phyloP scores from a whole-genome alignment of 2,329 filamentous ascomycete species.

The Atkinsonella texensis region DNA sequence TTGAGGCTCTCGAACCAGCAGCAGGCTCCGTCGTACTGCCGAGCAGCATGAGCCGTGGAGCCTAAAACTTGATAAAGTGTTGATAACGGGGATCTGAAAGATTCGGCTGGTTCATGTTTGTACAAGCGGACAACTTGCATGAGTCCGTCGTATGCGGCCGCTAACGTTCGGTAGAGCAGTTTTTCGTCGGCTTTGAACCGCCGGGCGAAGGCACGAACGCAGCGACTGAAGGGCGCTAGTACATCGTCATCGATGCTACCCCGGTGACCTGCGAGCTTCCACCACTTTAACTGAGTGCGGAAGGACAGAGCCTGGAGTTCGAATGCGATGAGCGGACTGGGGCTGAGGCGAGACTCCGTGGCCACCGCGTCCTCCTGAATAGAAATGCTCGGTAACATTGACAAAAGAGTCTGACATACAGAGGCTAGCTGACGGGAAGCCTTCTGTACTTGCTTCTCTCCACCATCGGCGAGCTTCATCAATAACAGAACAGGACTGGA shows the following conservation, averaged over 20 bases:
- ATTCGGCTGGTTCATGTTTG: slow-evolving; percentile 20
- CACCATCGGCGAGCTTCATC: slow-evolving; percentile 29
- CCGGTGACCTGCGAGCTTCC: slow-evolving; percentile 48
- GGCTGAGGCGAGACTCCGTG: slow-evolving; percentile 38
- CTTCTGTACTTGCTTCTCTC: slow-evolving; percentile 40
- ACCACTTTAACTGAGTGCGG: slow-evolving; percentile 49
- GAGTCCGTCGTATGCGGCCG: slow-evolving; percentile 19
- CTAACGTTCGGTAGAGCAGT: slow-evolving; percentile 25
- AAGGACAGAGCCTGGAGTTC: slow-evolving; percentile 54
- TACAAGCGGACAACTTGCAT: slow-evolving; percentile 21
- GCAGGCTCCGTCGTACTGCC: slow-evolving; percentile 37
- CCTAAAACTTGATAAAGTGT: slow-evolving; percentile 42
- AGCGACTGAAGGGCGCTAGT: slow-evolving; percentile 51
- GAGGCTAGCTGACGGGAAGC: slow-evolving; percentile 53
- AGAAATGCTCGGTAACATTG: slow-evolving; percentile 56
- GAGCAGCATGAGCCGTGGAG: slow-evolving; percentile 32
- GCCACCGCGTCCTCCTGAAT: slow-evolving; percentile 47
- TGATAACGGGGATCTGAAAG: slow-evolving; percentile 31
- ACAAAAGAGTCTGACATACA: slow-evolving; percentile 51
- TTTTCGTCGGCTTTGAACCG: slow-evolving; percentile 30
- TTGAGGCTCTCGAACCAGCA: slow-evolving; percentile 41
- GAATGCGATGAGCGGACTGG: slow-evolving; percentile 45
- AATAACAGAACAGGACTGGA: slow-evolving; percentile 50
- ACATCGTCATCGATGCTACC: slow-evolving; percentile 52
- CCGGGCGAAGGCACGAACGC: slow-evolving; percentile 47